Evolutionary conservation across 2,329 filamentous ascomycete genomes (phyloP), one percentile per base, ranked within the genome.

Genomic region (Ophiostoma montium): DNA sequence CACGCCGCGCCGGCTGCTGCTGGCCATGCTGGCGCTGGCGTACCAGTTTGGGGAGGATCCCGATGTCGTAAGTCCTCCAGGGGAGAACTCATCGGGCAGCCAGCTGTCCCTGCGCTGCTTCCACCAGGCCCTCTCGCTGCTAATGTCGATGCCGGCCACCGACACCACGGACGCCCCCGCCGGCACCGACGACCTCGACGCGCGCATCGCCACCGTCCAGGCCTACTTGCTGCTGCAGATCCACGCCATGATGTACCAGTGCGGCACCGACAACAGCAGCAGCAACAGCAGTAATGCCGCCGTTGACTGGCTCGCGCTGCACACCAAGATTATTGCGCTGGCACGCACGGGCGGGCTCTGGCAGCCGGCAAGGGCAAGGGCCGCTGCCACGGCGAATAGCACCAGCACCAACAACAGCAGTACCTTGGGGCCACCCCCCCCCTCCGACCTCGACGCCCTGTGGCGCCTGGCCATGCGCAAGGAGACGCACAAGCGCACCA

Each of bases 401-500:
- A n/a, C n/a, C n/a, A n/a, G n/a, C n/a, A n/a, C n/a, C n/a, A n/a
- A n/a, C n/a, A n/a, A n/a, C n/a, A n/a, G n/a, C n/a, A n/a, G n/a
- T n/a, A n/a, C n/a, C n/a, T n/a, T n/a, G n/a, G n/a, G n/a, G 21
- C 48, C 58, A 0, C 49, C 54, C 1, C 35, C 57, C 11, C 58
- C 62, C 13, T 45, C 58, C 45, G 62, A 66, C 49, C 58, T 68
- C 2, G 59, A 67, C 1, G 58, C 63, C 2, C 54, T 69, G 5
- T 69, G 67, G 67, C 55, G 55, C n/a, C 53, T 61, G 35, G 67
- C 67, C 36, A 58, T 64, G 33, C 55, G 54, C 45, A 51, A 59
- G 0, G 67, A 69, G 50, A 65, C 66, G 0, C 61, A 62, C 36
- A 69, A 69, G 49, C 62, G 67, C 16, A 69, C 67, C 0, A 50